Percentiles rank a stretch among this genome's conserved stretches.
Evolutionary conservation across 2,329 filamentous ascomycete species (phyloP).

Genomic region (Cladosporium sp.): DNA sequence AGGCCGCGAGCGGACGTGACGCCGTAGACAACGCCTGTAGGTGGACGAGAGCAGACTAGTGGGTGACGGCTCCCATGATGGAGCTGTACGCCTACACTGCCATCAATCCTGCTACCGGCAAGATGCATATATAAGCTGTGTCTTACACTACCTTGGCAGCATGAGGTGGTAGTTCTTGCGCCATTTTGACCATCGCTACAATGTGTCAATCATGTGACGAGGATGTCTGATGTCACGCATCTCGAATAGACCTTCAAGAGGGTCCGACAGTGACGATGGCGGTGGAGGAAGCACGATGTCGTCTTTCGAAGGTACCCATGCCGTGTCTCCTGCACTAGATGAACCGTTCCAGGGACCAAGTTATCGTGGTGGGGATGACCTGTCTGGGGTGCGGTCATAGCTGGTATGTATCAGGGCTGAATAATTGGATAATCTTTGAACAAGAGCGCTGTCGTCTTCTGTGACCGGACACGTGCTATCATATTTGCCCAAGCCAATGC

Average conservation of each 20-base stretch:
- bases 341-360: slow-evolving; percentile 34
- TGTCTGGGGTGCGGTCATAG: too few relatives aligned
- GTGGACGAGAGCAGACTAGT: slow-evolving; percentile 16
- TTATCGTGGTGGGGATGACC: slow-evolving; percentile 10
- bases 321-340: slow-evolving; percentile 26
- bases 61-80: slow-evolving; percentile 17
- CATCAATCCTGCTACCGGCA: background rate
- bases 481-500: too few relatives aligned
- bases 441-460: too few relatives aligned
- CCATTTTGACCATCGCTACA: slow-evolving; percentile 13
- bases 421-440: too few relatives aligned
- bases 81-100: slow-evolving; percentile 10
- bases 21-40: slow-evolving; percentile 36
- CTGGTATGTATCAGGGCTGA: too few relatives aligned
- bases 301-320: slow-evolving; percentile 4
- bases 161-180: slow-evolving; percentile 14
- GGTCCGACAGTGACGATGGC: slow-evolving; percentile 14
- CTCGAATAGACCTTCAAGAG: slow-evolving; percentile 5
- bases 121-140: background rate
- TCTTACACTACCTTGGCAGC: slow-evolving; percentile 10
- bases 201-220: background rate
- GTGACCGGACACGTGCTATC: too few relatives aligned
- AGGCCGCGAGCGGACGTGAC: slow-evolving; percentile 41
- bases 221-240: background rate
- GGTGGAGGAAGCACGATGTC: slow-evolving; percentile 16